Evolutionary conservation across 148 eudicot species (phyloP), one percentile per base, ranked within the genome.

Genomic region (Camellia sinensis): DNA sequence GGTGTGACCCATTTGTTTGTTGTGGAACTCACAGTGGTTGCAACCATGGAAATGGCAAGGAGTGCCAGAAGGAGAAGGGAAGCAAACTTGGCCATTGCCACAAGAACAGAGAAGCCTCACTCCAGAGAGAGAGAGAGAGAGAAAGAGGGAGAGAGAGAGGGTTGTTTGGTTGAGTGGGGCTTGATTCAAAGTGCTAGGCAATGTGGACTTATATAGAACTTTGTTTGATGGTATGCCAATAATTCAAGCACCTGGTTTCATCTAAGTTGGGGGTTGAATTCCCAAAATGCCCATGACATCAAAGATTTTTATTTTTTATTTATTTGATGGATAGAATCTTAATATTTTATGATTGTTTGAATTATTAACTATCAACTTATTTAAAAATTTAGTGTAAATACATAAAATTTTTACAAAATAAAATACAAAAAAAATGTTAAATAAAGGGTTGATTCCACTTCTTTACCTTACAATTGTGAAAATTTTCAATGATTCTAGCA

Each of bases 51-150:
- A 54, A 78, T 71, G 56, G 73, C 81, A 64, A 78, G 44, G 59
- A 82, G 81, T 18, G 73, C 67, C 53, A 82, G 80, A 66, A 82
- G 72, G 72, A 82, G 6, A 41, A 78, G 46, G 62, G 77, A 82
- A 78, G 18, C 67, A 78, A 81, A 18, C 78, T 78, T 82, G 5
- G 81, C 67, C 80, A 77, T 74, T 53, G 69, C 52, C 54, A 67
- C 46, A 8, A n/a, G 37, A 17, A 60, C 2, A 52, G 19, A 67
- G 54, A 54, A 78, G 19, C 41, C 74, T 46, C 71, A 68, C 64
- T 78, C 14, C 13, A 12, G 52, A 77, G 71, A 61, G 71, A 77
- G 61, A 78, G 74, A 68, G 65, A 29, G 41, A 19, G 73, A 43
- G 53, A 53, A 61, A 78, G 74, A n/a, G n/a, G n/a, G 37, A 66